Percentiles rank a stretch among this genome's conserved stretches.
phyloP scores from a whole-genome alignment of 1,284 basidiomycete species.

The Puccinia triticina region DNA sequence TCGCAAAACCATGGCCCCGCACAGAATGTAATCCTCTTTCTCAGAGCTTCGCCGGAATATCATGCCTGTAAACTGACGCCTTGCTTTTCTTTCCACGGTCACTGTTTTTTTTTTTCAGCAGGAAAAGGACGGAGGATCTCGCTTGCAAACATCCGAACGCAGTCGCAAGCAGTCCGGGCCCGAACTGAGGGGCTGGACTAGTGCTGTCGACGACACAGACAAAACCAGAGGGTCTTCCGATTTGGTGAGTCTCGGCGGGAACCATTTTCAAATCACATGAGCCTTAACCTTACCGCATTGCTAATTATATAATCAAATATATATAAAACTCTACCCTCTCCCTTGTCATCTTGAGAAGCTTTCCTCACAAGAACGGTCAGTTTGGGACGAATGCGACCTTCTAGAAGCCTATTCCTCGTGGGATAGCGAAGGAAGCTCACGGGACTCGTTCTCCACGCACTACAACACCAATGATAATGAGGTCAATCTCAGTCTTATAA shows the following conservation, averaged over 20 bases:
- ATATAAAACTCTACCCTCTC: background rate
- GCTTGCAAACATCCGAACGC: background rate
- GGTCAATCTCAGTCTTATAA: background rate
- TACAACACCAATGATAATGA: background rate
- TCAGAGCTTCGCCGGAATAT: too few species aligned
- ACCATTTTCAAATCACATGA: background rate
- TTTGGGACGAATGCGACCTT: slow-evolving; percentile 8
- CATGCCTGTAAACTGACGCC: background rate
- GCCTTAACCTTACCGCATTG: background rate
- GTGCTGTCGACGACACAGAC: background rate
- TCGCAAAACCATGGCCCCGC: background rate
- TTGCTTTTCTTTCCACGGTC: background rate
- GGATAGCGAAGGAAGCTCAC: slow-evolving; percentile 1
- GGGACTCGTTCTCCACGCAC: background rate
- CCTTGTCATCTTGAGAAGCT: background rate
- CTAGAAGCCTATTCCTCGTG: background rate
- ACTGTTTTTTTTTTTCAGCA: background rate
- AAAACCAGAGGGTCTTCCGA: background rate
- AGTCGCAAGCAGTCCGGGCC: background rate
- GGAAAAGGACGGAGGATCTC: background rate
- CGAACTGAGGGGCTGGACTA: background rate
- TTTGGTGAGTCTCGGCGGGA: background rate
- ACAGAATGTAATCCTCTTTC: background rate
- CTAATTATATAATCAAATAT: background rate
- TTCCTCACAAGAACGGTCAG: background rate